Percentiles rank a stretch among this genome's conserved stretches.
Conservation (phyloP, 352 stramenopile genomes). For the Elongisporangium prolatum region DNA sequence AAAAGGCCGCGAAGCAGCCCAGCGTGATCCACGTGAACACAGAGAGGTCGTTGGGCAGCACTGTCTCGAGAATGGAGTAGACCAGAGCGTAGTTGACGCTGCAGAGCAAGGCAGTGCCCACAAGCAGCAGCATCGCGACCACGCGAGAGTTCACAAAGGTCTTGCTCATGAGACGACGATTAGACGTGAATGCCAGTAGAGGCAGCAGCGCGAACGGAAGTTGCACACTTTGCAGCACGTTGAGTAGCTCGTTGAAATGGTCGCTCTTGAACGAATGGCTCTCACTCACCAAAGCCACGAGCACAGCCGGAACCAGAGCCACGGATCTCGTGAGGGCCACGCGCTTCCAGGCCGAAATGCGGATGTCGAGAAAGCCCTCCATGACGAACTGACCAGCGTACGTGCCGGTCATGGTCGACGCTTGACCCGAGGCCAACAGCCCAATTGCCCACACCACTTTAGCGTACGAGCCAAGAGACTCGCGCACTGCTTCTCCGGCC, state of each 20-base stretch:
- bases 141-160: slow-evolving; percentile 33
- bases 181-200: slow-evolving; percentile 69
- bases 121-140: slow-evolving; percentile 28
- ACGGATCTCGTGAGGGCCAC: slow-evolving; percentile 84
- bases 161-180: slow-evolving; percentile 55
- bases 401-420: slow-evolving; percentile 90
- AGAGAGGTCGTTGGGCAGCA: slow-evolving; percentile 27
- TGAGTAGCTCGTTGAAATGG: slow-evolving; percentile 77
- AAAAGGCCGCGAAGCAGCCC: slow-evolving; percentile 17
- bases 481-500: slow-evolving; percentile 58
- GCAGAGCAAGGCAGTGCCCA: slow-evolving; percentile 43
- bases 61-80: slow-evolving; percentile 40
- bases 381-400: slow-evolving; percentile 94
- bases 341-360: slow-evolving; percentile 75
- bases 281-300: slow-evolving; percentile 66
- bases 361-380: slow-evolving; percentile 89
- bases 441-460: slow-evolving; percentile 87
- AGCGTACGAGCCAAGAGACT: slow-evolving; percentile 53
- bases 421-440: slow-evolving; percentile 88
- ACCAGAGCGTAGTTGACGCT: slow-evolving; percentile 62
- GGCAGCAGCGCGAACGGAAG: slow-evolving; percentile 85
- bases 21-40: slow-evolving; percentile 11
- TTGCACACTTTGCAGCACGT: slow-evolving; percentile 86
- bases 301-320: slow-evolving; percentile 72
- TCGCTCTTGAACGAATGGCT: slow-evolving; percentile 48